These are phyloP conservation scores for Ploettnerulaceae sp. DNA, from an alignment of 2,329 filamentous ascomycete species.

Conservation along the genomic window DNA sequence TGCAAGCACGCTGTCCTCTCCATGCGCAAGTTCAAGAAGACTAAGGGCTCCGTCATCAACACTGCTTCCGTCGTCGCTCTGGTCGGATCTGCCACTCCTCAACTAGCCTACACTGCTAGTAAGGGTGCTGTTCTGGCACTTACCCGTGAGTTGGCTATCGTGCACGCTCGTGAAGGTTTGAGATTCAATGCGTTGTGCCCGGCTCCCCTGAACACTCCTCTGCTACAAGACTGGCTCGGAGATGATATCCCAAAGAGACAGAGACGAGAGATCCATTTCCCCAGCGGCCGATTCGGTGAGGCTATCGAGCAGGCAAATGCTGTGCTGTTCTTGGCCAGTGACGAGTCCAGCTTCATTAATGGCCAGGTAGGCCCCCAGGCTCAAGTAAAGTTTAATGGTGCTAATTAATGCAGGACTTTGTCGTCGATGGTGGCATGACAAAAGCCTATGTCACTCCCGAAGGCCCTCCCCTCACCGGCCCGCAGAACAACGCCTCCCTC, in stretches of 20 bases:
- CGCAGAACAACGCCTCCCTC: slow-evolving; percentile 41
- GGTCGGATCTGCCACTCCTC: slow-evolving; percentile 67
- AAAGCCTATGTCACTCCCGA: slow-evolving; percentile 78
- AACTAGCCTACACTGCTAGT: slow-evolving; percentile 70
- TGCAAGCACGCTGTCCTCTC: slow-evolving; percentile 68
- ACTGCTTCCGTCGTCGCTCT: slow-evolving; percentile 68
- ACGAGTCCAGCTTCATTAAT: slow-evolving; percentile 71
- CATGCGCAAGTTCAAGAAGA: slow-evolving; percentile 63
- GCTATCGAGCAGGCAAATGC: slow-evolving; percentile 73
- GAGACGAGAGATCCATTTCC: slow-evolving; percentile 71
- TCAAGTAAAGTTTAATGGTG: background rate
- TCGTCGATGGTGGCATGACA: slow-evolving; percentile 93
- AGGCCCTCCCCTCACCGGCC: slow-evolving; percentile 49
- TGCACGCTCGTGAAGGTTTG: slow-evolving; percentile 69
- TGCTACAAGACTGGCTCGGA: slow-evolving; percentile 73
- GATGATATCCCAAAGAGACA: slow-evolving; percentile 65
- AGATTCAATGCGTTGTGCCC: slow-evolving; percentile 72
- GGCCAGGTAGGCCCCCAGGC: slow-evolving; percentile 45
- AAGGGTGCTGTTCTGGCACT: slow-evolving; percentile 72
- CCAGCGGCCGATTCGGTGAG: slow-evolving; percentile 69
- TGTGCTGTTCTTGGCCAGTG: slow-evolving; percentile 68
- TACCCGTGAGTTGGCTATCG: slow-evolving; percentile 69
- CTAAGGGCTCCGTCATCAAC: slow-evolving; percentile 65
- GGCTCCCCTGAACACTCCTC: slow-evolving; percentile 68
- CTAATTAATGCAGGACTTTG: slow-evolving; percentile 61